Percentiles rank a stretch among this genome's conserved stretches.
Evolutionary conservation across 352 stramenopile genomes (phyloP).

Genomic region (Globisporangium abappressorium): DNA sequence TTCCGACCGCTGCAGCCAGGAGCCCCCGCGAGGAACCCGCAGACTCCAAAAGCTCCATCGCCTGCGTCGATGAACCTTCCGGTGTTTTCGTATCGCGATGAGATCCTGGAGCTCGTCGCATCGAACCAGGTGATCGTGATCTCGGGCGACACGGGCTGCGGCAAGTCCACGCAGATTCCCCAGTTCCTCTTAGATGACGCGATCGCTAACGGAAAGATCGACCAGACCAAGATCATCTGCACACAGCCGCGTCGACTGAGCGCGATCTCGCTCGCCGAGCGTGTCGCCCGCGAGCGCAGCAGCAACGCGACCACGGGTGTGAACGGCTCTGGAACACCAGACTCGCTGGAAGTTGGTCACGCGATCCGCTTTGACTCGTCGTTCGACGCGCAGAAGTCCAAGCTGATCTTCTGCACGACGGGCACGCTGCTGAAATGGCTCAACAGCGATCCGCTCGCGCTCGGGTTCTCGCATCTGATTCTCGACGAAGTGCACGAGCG

Average conservation of each 20-base stretch:
- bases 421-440: slow-evolving; percentile 89
- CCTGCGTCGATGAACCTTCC: slow-evolving; percentile 39
- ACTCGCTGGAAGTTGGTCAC: slow-evolving; percentile 79
- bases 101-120: slow-evolving; percentile 62
- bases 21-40: not conserved
- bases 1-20: slow-evolving; percentile 44
- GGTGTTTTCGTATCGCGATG: slow-evolving; percentile 53
- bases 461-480: slow-evolving; percentile 91
- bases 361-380: slow-evolving; percentile 90
- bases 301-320: slow-evolving; percentile 40
- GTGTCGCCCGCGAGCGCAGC: slow-evolving; percentile 82
- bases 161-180: slow-evolving; percentile 92
- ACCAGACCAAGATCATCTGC: slow-evolving; percentile 80
- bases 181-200: slow-evolving; percentile 91
- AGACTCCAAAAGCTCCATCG: not conserved
- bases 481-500: slow-evolving; percentile 97
- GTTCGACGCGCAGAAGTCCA: slow-evolving; percentile 73
- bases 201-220: slow-evolving; percentile 57
- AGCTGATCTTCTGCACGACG: slow-evolving; percentile 98
- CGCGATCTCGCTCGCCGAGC: slow-evolving; percentile 87
- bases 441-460: slow-evolving; percentile 65
- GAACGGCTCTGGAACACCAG: slow-evolving; percentile 2
- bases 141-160: slow-evolving; percentile 93
- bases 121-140: slow-evolving; percentile 90
- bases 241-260: slow-evolving; percentile 93